phyloP scores from a whole-genome alignment of 2,329 filamentous ascomycete genomes.

The Didymellaceae sp. region DNA sequence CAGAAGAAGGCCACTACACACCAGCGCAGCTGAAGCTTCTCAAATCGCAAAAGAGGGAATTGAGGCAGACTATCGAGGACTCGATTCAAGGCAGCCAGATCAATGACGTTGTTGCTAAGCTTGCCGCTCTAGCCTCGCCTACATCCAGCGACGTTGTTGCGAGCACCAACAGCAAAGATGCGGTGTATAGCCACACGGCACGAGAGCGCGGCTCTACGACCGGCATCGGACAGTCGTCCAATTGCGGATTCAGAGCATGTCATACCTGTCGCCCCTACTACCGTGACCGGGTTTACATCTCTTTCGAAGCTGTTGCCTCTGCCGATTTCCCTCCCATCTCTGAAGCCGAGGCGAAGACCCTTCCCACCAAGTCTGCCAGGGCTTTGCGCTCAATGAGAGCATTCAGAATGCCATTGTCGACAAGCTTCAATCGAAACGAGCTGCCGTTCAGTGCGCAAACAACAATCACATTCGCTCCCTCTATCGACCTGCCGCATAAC shows the following conservation, averaged over 20 bases:
- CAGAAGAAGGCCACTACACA: slow-evolving; percentile 45
- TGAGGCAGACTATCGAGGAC: slow-evolving; percentile 38
- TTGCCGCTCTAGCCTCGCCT: slow-evolving; percentile 17
- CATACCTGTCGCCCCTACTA: slow-evolving; percentile 59
- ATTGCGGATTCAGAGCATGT: slow-evolving; percentile 56
- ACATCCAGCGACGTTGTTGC: slow-evolving; percentile 31
- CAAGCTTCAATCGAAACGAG: neutral
- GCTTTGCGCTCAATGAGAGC: slow-evolving; percentile 45
- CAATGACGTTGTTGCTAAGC: slow-evolving; percentile 24
- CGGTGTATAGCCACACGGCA: slow-evolving; percentile 18
- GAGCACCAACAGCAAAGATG: slow-evolving; percentile 20
- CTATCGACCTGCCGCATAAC: slow-evolving; percentile 20
- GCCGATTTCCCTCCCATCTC: slow-evolving; percentile 46
- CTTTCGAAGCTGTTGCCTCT: slow-evolving; percentile 53
- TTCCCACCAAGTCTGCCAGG: slow-evolving; percentile 47
- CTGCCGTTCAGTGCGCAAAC: slow-evolving; percentile 16
- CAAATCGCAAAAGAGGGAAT: slow-evolving; percentile 39
- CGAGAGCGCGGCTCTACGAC: neutral
- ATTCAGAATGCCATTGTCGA: neutral
- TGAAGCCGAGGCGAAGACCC: slow-evolving; percentile 32
- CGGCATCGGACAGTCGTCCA: neutral
- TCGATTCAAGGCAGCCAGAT: slow-evolving; percentile 25
- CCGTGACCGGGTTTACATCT: slow-evolving; percentile 54
- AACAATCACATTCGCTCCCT: slow-evolving; percentile 15
- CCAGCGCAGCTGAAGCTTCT: slow-evolving; percentile 40